Evolutionary conservation across 2,329 filamentous ascomycete species (phyloP), one percentile per base, ranked within the genome.

Genomic region (Colletotrichum eremochloae): DNA sequence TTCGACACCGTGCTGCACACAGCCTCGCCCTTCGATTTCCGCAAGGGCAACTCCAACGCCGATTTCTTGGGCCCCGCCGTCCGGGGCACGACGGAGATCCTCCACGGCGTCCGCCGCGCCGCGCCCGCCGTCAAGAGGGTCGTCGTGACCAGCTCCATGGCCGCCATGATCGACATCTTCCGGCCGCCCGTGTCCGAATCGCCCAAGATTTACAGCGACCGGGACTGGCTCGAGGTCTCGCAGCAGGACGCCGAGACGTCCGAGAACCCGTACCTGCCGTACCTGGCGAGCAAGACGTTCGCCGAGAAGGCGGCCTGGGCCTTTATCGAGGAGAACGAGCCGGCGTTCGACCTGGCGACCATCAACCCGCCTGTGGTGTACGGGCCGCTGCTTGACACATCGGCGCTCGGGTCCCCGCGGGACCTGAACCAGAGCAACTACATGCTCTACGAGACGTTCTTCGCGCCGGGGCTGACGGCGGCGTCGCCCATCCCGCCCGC

Each of bases 1-100:
- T 93, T 96, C 74, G 91, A 94, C 76, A 91, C 88, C 57, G 92
- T 96, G 61, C 86, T 94, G 63, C 92, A 94, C 79, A 94, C 92
- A 7, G 92, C 93, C 2, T 91, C 89, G 0, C 94, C 94, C 0
- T 95, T 94, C 82, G 90, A 94, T 76, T 88, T 91, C 80, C 33
- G 40, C 78, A 90, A 91, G 57, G 86, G 92, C 57, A 86, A 88
- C 2, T 83, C 86, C 63, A 81, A 81, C 2, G 76, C 81, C 8
- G 86, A 88, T 55, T 82, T 90, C 31, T 81, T 90, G 9, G 83
- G 88, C 55, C 89, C 88, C 0, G 88, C 88, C 6, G 83, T 90
- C 62, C 84, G 85, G 18, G 88, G 88, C 8, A 89, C 87, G 0
- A 81, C 80, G 0, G 84, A 84, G 5, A 78, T 90, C 6, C 81